A percentile compares a stretch with the other conserved stretches of the same genome.
These are phyloP conservation scores for Termitomyces sp. DNA, from an alignment of 768 basidiomycete species.

Conservation along the genomic window DNA sequence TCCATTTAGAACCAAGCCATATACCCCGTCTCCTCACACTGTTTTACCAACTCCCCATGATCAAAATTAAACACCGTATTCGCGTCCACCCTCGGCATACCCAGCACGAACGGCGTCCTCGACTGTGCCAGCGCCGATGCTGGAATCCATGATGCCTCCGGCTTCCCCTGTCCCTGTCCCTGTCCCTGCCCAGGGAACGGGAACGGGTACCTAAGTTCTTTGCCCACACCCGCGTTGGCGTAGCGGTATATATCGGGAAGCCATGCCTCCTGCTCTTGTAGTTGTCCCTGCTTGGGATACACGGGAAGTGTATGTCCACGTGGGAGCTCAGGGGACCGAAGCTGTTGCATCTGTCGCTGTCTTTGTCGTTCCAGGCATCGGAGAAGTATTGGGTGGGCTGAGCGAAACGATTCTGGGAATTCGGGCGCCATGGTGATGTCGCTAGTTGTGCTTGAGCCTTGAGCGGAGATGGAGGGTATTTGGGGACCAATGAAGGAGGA, in stretches of 20 bases:
- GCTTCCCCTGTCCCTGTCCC: conserved; percentile 22
- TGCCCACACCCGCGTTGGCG: conserved; percentile 35
- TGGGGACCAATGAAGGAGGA: conserved; percentile 2
- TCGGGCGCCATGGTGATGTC: neutral
- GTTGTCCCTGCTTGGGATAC: conserved; percentile 9
- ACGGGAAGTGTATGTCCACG: conserved; percentile 2
- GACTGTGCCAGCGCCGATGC: neutral
- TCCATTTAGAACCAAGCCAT: conserved; percentile 66
- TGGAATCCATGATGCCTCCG: neutral
- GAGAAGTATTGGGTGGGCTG: conserved; percentile 30
- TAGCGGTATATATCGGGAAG: conserved; percentile 48
- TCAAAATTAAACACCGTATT: conserved; percentile 60
- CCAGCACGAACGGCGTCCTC: conserved; percentile 40
- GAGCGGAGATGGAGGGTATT: neutral
- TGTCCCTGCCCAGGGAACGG: conserved; percentile 14
- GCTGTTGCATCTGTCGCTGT: conserved; percentile 5
- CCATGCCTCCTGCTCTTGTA: conserved; percentile 24
- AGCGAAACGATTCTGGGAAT: conserved; percentile 30
- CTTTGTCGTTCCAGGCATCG: conserved; percentile 29
- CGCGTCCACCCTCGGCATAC: conserved; percentile 47
- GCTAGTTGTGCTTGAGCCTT: neutral
- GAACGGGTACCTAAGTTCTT: conserved; percentile 36
- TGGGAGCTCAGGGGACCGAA: conserved; percentile 2
- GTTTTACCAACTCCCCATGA: conserved; percentile 51
- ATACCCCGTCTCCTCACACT: conserved; percentile 58